phyloP scores from a whole-genome alignment of 176 grass and related monocot genomes.

The Eleusine coracana region DNA sequence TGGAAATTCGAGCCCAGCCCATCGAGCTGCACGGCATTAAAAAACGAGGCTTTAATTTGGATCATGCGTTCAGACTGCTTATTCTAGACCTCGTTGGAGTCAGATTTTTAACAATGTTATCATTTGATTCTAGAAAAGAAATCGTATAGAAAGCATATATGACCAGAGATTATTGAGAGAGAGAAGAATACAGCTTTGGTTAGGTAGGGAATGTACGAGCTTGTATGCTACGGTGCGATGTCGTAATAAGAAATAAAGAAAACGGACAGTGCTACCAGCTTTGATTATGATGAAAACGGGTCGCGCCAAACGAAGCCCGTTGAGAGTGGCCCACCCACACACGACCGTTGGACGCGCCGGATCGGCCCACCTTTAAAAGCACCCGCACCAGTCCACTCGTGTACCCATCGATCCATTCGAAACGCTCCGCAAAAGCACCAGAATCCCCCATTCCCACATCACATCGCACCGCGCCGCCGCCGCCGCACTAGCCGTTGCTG shows the following conservation, averaged over 20 bases:
- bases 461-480: neutral
- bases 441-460: neutral
- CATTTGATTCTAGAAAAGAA: no score
- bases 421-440: conserved; percentile 24
- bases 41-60: no score
- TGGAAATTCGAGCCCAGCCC: neutral
- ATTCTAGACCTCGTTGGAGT: no score
- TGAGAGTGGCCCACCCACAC: conserved; percentile 30
- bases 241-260: neutral
- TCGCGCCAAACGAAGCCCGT: conserved; percentile 20
- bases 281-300: neutral
- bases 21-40: neutral
- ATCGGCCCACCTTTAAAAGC: conserved; percentile 46
- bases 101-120: no score
- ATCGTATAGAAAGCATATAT: no score
- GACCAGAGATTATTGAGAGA: no score
- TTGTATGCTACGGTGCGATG: neutral
- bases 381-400: neutral
- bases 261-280: neutral
- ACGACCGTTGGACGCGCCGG: conserved; percentile 56
- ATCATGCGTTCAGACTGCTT: no score
- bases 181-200: no score
- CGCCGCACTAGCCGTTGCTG: conserved; percentile 41
- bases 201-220: neutral
- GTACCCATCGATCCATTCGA: conserved; percentile 34